Conservation (phyloP, 441 rosid genomes). For the Populus tomentosa region DNA sequence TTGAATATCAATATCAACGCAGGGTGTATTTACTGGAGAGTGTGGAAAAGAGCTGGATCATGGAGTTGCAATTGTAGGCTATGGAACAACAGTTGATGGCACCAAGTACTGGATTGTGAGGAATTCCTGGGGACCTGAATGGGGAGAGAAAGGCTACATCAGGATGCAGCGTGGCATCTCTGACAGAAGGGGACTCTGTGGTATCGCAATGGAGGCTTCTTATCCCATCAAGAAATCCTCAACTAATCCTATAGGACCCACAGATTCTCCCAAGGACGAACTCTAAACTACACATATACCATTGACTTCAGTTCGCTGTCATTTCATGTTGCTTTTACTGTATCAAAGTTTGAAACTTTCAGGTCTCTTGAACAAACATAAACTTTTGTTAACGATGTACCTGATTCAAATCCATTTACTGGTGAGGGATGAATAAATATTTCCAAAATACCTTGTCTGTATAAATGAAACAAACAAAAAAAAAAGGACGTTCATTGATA, state of each 20-base stretch:
- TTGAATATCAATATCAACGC: background rate
- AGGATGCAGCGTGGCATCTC: slow-evolving; percentile 67
- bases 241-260: slow-evolving; percentile 32
- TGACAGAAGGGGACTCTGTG: slow-evolving; percentile 58
- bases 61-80: slow-evolving; percentile 78
- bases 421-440: background rate
- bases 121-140: slow-evolving; percentile 86
- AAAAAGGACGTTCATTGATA: background rate
- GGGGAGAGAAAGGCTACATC: slow-evolving; percentile 89
- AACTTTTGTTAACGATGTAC: no score
- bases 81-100: slow-evolving; percentile 62
- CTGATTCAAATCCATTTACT: background rate
- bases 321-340: background rate
- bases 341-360: background rate
- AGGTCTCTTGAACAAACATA: background rate
- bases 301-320: background rate
- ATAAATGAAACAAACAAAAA: no score
- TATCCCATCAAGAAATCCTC: slow-evolving; percentile 68
- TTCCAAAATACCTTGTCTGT: background rate
- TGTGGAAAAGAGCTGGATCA: slow-evolving; percentile 74
- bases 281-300: slow-evolving; percentile 33
- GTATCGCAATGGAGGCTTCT: slow-evolving; percentile 81
- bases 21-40: slow-evolving; percentile 79
- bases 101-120: slow-evolving; percentile 81
- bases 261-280: slow-evolving; percentile 53